Conservation (phyloP, 257 asterid species). For the Penstemon eatonii region DNA sequence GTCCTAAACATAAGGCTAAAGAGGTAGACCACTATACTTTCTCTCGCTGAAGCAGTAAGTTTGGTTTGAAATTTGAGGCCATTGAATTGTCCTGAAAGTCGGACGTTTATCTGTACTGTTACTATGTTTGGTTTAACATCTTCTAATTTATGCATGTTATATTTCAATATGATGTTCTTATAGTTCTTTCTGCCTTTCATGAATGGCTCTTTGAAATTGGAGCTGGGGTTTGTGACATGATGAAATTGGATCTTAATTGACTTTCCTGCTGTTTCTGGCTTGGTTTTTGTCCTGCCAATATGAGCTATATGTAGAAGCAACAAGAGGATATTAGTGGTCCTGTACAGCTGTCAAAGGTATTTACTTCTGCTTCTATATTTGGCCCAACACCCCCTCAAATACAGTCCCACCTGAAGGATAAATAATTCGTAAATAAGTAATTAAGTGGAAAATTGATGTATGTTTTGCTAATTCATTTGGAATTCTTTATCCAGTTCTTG, state of each 20-base stretch:
- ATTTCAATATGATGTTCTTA: conserved; percentile 44
- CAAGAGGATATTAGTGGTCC: conserved; percentile 81
- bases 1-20: conserved; percentile 62
- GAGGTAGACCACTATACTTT: conserved; percentile 63
- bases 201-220: conserved; percentile 96
- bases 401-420: background rate
- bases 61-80: background rate
- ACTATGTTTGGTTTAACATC: background rate
- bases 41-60: conserved; percentile 9
- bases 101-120: background rate
- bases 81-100: background rate
- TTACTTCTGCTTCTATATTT: background rate
- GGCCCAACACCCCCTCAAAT: background rate
- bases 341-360: conserved; percentile 94
- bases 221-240: conserved; percentile 92
- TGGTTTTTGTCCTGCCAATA: conserved; percentile 66
- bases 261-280: conserved; percentile 63
- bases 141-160: conserved; percentile 11
- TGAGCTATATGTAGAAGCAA: conserved; percentile 86
- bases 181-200: conserved; percentile 69
- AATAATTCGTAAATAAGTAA: background rate
- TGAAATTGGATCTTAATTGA: conserved; percentile 56
- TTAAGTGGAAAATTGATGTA: background rate
- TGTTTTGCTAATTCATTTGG: conserved; percentile 27
- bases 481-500: conserved; percentile 56